Base-by-base conservation (phyloP, 129 eudicot species). In the Helianthus tuberosus region DNA sequence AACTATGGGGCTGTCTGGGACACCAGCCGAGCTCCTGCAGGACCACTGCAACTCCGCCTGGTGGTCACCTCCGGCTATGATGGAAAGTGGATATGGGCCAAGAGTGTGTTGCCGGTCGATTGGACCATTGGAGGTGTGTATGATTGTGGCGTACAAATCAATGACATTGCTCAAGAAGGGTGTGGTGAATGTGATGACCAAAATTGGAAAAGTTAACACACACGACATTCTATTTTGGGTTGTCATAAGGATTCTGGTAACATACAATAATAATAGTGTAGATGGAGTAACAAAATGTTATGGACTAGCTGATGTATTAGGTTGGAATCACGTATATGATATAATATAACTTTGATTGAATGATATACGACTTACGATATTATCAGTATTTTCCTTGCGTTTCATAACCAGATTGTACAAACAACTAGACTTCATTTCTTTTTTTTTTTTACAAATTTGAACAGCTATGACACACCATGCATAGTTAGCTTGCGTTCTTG, bases 1-100 rank as follows among this genome's bases (percentile, higher is more conserved):
- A 87, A 78, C 6, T 29, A 87, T 23, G 96, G 98, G 68, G 98
- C 95, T 1, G 76, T 92, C 38, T 92, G 98, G 98, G 84, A 84
- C 68, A 92, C 88, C 3, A 76, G 77, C 17, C 64, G 88, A 52
- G 88, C 82, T 1, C 96, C 93, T 14, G 27, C 52, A 0, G 98
- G 97, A 43, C 60, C 88, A 10, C 29, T 94, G 77, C 89, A 86
- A 60, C 80, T 94, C 72, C 84, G 96, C 32, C 76, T 94, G 49
- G 81, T 75, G 65, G 93, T 91, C 63, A 90, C 94, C 25, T 63
- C 89, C 4, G 98, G 98, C 52, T 86, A 64, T 7, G 92, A 88
- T 27, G 91, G 92, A 14, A 78, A 86, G 53, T 54, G 71, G 79
- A 66, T 83, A 62, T 84, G 89, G 96, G 89, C 93, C 32, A 74